Conservation (phyloP, 441 rosid species). For the Jatropha multifida region DNA sequence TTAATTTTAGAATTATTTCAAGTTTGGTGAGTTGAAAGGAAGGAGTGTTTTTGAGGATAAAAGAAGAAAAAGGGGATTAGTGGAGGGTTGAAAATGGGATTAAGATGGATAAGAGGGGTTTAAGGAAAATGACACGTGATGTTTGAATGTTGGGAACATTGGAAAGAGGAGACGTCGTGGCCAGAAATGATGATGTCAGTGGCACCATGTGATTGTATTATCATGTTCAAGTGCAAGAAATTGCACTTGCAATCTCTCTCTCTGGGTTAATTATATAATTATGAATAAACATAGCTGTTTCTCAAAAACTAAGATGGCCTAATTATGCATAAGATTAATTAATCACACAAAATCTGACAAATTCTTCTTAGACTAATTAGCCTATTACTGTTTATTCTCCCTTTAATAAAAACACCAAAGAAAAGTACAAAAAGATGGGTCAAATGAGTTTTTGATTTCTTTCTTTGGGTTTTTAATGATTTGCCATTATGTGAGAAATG, state of each 20-base stretch:
- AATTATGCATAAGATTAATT: not conserved
- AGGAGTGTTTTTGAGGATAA: not conserved
- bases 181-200: conserved; percentile 72
- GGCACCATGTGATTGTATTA: conserved; percentile 50
- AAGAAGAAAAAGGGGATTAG: not conserved
- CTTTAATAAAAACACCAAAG: not conserved
- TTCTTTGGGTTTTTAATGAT: not conserved
- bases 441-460: not conserved
- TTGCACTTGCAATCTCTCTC: not conserved
- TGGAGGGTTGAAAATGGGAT: conserved; percentile 12
- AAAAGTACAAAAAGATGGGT: not conserved
- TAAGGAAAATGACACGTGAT: conserved; percentile 38
- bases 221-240: conserved; percentile 15
- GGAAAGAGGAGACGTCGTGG: conserved; percentile 64
- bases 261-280: not conserved
- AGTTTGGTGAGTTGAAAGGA: not conserved
- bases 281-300: too few relatives aligned
- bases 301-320: too few relatives aligned
- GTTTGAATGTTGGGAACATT: conserved; percentile 76
- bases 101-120: not conserved
- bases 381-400: not conserved
- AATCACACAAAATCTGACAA: conserved; percentile 3
- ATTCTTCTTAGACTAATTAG: conserved; percentile 18
- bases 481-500: not conserved
- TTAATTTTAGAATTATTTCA: too few relatives aligned